These are phyloP conservation scores for Moesziomyces parantarcticus DNA, from an alignment of 1,284 basidiomycete genomes.

Conservation along the genomic window DNA sequence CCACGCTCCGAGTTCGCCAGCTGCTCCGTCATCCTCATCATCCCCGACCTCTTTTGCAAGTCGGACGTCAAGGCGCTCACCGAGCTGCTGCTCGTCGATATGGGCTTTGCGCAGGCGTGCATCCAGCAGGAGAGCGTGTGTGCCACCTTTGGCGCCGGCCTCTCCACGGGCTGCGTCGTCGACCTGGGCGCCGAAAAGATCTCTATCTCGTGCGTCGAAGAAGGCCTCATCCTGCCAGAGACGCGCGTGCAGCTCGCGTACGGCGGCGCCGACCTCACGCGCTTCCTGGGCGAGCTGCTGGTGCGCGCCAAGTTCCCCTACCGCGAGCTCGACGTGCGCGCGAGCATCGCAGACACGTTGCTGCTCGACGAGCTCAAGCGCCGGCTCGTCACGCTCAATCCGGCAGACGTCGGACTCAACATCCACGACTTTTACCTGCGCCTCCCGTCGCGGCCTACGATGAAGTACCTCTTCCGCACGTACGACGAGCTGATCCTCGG, in stretches of 20 bases:
- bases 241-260: conserved; percentile 87
- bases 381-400: conserved; percentile 61
- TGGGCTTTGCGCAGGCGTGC: conserved; percentile 73
- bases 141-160: conserved; percentile 93
- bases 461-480: conserved; percentile 88
- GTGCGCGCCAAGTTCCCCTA: conserved; percentile 88
- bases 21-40: conserved; percentile 86
- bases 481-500: conserved; percentile 97
- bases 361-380: conserved; percentile 63
- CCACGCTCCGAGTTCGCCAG: conserved; percentile 18
- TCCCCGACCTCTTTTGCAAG: conserved; percentile 91
- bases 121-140: conserved; percentile 77
- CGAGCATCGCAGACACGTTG: conserved; percentile 53
- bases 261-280: conserved; percentile 92
- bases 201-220: conserved; percentile 92
- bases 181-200: conserved; percentile 89
- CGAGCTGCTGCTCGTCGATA: conserved; percentile 78
- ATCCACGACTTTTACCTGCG: conserved; percentile 80
- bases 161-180: conserved; percentile 92
- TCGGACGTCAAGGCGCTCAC: conserved; percentile 83
- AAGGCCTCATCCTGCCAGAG: conserved; percentile 87
- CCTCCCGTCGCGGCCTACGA: conserved; percentile 78
- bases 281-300: conserved; percentile 84
- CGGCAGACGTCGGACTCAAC: conserved; percentile 64
- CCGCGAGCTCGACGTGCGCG: conserved; percentile 75